A percentile compares a stretch with the other conserved stretches of the same genome.
Evolutionary conservation across 2,329 filamentous ascomycete genomes (phyloP).

Genomic region (Emergomyces africanus): DNA sequence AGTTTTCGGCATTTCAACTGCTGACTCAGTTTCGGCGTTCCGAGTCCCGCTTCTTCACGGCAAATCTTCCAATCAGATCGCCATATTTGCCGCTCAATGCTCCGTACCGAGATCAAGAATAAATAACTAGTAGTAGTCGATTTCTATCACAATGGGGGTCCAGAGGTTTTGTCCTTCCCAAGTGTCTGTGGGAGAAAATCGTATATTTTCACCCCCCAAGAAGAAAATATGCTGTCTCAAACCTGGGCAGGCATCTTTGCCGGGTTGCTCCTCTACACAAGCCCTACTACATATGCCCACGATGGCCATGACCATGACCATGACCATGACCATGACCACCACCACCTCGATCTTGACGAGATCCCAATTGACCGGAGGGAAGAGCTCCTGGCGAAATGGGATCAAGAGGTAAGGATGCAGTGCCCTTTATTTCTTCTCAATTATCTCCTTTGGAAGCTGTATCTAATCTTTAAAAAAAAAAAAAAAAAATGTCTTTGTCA

Average conservation of each 20-base stretch:
- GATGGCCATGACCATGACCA: conserved; percentile 26
- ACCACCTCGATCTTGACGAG: conserved; percentile 30
- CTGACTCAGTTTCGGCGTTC: background rate
- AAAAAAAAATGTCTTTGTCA: conserved; percentile 16
- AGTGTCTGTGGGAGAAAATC: background rate
- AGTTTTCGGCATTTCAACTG: background rate
- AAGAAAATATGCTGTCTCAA: background rate
- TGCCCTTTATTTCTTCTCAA: background rate
- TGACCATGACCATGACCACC: conserved; percentile 23
- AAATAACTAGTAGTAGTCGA: too few species aligned
- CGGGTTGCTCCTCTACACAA: conserved; percentile 21
- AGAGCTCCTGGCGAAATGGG: conserved; percentile 36
- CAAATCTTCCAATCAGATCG: background rate
- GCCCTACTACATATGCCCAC: conserved; percentile 21
- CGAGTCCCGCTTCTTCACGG: background rate
- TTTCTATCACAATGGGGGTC: background rate
- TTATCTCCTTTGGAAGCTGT: background rate
- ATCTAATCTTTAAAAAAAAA: too few species aligned
- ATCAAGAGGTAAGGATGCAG: conserved; percentile 27
- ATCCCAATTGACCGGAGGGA: conserved; percentile 27
- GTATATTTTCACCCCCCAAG: background rate
- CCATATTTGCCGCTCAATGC: background rate
- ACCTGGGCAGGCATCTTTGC: conserved; percentile 11
- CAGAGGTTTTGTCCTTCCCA: background rate
- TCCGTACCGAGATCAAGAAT: background rate